Conservation (phyloP, 2,329 filamentous ascomycete species). For the Emmonsiellopsis sp. region DNA sequence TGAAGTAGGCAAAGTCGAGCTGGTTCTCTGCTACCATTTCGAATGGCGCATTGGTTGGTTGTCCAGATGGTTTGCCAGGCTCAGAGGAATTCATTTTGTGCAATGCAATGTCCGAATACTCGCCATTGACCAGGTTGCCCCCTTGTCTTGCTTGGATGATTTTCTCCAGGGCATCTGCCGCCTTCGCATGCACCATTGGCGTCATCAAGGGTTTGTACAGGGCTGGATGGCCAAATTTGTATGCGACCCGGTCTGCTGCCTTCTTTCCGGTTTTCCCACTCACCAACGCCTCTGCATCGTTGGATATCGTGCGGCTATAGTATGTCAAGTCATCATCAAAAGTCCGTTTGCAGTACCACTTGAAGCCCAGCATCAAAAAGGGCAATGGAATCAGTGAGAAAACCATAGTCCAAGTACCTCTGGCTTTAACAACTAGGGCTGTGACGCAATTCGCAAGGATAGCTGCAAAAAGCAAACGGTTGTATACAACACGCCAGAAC, state of each 20-base stretch:
- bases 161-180: constrained; percentile 74
- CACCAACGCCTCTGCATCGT: constrained; percentile 38
- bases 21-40: constrained; percentile 80
- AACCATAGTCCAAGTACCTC: constrained; percentile 57
- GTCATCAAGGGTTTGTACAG: constrained; percentile 83
- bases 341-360: constrained; percentile 64
- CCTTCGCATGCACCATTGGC: constrained; percentile 89
- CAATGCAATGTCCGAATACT: constrained; percentile 68
- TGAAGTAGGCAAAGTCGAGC: constrained; percentile 86
- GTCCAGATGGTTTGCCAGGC: constrained; percentile 41
- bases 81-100: constrained; percentile 61
- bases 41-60: constrained; percentile 57
- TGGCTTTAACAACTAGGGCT: constrained; percentile 64
- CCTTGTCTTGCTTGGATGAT: constrained; percentile 78
- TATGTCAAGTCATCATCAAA: constrained; percentile 78
- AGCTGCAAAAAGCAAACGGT: constrained; percentile 76
- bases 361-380: constrained; percentile 72
- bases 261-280: constrained; percentile 29
- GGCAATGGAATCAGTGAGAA: constrained; percentile 64
- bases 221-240: constrained; percentile 80
- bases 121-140: constrained; percentile 40
- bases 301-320: constrained; percentile 58
- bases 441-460: constrained; percentile 72
- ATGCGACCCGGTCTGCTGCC: constrained; percentile 55
- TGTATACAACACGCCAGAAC: constrained; percentile 87